Conservation (phyloP, 2,329 filamentous ascomycete genomes). For the Acarospora socialis region DNA sequence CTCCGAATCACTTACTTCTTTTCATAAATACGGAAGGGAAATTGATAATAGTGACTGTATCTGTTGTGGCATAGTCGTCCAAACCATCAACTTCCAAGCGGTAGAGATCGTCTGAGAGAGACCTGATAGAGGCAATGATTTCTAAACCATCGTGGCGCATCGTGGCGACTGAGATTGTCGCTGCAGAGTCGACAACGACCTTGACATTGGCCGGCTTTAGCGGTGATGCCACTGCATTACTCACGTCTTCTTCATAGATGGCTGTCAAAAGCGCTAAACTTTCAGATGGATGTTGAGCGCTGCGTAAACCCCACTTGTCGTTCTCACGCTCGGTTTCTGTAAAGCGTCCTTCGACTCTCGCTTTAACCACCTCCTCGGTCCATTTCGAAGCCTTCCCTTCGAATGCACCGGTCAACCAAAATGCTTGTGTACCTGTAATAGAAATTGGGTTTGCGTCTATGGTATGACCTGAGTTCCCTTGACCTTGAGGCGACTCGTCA, state of each 20-base stretch:
- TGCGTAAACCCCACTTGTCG: slow-evolving; percentile 65
- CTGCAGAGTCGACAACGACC: slow-evolving; percentile 24
- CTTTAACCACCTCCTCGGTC: slow-evolving; percentile 75
- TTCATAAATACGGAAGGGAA: slow-evolving; percentile 63
- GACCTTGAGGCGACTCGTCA: slow-evolving; percentile 44
- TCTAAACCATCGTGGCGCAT: slow-evolving; percentile 41
- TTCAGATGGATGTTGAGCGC: slow-evolving; percentile 43
- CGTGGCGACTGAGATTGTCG: not conserved
- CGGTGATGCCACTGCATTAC: slow-evolving; percentile 37
- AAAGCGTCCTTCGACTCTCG: slow-evolving; percentile 73
- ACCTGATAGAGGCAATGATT: slow-evolving; percentile 50
- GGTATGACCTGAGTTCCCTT: slow-evolving; percentile 39
- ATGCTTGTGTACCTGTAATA: slow-evolving; percentile 47
- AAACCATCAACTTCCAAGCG: slow-evolving; percentile 47
- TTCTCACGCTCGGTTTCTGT: slow-evolving; percentile 70
- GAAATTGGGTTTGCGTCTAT: no score
- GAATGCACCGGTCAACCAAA: slow-evolving; percentile 60
- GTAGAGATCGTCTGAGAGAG: slow-evolving; percentile 39
- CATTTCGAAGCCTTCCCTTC: slow-evolving; percentile 64
- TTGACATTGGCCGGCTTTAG: slow-evolving; percentile 22
- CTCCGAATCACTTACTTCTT: slow-evolving; percentile 41
- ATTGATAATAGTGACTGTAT: slow-evolving; percentile 58
- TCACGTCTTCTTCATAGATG: slow-evolving; percentile 30
- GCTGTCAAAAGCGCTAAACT: slow-evolving; percentile 39
- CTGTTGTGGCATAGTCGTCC: slow-evolving; percentile 56